Conservation (phyloP, 805 yeast genomes). For the Kluyveromyces starmeri region DNA sequence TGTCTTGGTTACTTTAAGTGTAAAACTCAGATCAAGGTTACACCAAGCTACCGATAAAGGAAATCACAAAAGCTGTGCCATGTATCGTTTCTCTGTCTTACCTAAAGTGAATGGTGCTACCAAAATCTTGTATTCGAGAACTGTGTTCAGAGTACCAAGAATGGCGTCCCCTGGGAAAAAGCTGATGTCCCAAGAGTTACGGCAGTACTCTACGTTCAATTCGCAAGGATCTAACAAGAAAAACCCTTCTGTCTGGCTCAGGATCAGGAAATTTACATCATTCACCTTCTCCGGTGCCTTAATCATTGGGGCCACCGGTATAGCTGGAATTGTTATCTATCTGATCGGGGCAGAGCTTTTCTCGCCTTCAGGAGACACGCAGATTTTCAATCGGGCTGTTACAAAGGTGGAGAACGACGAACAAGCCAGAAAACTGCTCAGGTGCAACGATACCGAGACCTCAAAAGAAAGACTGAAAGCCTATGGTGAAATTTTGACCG, state of each 20-base stretch:
- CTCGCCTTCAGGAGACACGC: conserved; percentile 87
- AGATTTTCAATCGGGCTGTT: conserved; percentile 81
- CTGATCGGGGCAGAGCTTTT: conserved; percentile 71
- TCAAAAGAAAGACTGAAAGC: conserved; percentile 64
- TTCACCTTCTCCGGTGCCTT: conserved; percentile 52
- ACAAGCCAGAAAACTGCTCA: conserved; percentile 47
- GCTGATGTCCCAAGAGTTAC: no score
- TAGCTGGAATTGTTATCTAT: conserved; percentile 61
- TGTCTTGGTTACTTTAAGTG: no score
- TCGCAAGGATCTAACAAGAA: conserved; percentile 7
- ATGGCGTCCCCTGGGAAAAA: no score
- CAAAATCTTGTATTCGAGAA: no score
- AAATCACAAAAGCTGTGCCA: no score
- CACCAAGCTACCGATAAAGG: no score
- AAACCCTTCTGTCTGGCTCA: conserved; percentile 37
- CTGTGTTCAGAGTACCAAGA: no score
- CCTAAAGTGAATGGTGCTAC: no score
- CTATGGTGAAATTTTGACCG: conserved; percentile 59
- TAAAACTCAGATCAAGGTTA: no score
- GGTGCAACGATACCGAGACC: conserved; percentile 33
- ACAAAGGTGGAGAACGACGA: conserved; percentile 62
- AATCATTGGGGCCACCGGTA: conserved; percentile 60
- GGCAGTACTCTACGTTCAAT: conserved; percentile 7
- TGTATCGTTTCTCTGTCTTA: no score
- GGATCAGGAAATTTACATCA: conserved; percentile 47